phyloP scores from a whole-genome alignment of 148 eudicot genomes.

The Vaccinium darrowii region DNA sequence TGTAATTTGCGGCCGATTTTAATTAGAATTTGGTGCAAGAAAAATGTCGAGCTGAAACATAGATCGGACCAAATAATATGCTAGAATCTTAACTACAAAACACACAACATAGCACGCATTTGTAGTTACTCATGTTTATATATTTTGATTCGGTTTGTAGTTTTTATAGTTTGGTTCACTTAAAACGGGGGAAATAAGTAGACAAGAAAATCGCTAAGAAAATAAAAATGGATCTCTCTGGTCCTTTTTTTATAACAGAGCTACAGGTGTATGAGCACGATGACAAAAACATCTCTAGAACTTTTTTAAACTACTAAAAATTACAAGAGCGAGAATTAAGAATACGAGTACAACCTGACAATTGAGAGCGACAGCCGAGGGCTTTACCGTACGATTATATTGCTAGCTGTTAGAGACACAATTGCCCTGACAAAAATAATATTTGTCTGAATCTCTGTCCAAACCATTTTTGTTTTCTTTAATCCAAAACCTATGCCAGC shows the following conservation, averaged over 20 bases:
- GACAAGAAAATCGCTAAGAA: too few relatives aligned
- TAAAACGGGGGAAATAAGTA: too few relatives aligned
- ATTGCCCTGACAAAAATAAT: neutral
- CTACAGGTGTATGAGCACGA: neutral
- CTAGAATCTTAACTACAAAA: too few relatives aligned
- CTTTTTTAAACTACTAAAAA: neutral
- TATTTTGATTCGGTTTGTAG: too few relatives aligned
- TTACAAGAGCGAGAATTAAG: neutral
- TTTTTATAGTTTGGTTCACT: too few relatives aligned
- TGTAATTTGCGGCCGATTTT: neutral
- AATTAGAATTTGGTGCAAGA: neutral
- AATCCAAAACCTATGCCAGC: constrained; percentile 30
- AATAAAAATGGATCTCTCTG: too few relatives aligned
- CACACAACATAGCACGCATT: too few relatives aligned
- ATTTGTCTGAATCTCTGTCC: neutral
- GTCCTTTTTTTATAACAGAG: too few relatives aligned
- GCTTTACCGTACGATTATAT: neutral
- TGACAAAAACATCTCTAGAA: neutral
- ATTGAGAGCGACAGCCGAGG: neutral
- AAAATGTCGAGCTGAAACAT: too few relatives aligned
- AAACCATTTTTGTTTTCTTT: neutral
- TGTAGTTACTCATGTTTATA: too few relatives aligned
- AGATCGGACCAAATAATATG: too few relatives aligned
- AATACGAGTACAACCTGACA: too few relatives aligned
- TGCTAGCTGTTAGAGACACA: neutral